These are phyloP conservation scores for Herpetomonas samuelpessoai DNA, from an alignment of 208 protist genomes.

Conservation along the genomic window DNA sequence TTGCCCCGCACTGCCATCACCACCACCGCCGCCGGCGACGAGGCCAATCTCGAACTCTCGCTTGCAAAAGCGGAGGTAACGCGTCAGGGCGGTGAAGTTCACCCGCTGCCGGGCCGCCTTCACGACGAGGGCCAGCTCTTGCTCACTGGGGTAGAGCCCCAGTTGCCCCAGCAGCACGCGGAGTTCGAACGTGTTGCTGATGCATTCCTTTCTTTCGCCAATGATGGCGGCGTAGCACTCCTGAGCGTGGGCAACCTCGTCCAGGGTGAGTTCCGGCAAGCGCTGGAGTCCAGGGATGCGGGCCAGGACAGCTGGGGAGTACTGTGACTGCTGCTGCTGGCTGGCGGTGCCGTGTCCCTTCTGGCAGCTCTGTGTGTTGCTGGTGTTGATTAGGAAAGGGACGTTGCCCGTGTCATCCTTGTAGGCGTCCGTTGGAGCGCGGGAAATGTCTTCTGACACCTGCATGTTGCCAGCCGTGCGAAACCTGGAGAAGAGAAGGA, in stretches of 20 bases:
- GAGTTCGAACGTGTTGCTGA: constrained; percentile 66
- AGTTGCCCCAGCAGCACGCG: constrained; percentile 69
- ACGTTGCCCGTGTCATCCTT: neutral
- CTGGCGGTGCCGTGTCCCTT: constrained; percentile 1
- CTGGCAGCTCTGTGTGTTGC: neutral
- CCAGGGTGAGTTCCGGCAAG: constrained; percentile 67
- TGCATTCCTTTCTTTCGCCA: constrained; percentile 52
- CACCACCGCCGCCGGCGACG: neutral
- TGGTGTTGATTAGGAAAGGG: neutral
- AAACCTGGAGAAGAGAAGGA: too few relatives aligned
- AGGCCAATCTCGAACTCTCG: constrained; percentile 32
- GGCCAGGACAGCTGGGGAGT: neutral
- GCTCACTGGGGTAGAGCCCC: constrained; percentile 68
- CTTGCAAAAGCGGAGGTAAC: constrained; percentile 88
- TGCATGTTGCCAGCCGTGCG: too few relatives aligned
- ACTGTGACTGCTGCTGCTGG: neutral
- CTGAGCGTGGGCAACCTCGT: constrained; percentile 60
- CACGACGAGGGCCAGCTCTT: constrained; percentile 62
- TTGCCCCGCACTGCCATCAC: too few relatives aligned
- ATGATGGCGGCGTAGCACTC: constrained; percentile 36
- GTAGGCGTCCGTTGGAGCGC: neutral
- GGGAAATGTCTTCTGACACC: constrained; percentile 6
- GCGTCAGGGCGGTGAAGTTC: constrained; percentile 51
- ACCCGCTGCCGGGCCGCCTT: constrained; percentile 50
- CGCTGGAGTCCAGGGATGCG: neutral